These are phyloP conservation scores for Fusarium sterilihyphosum DNA, from an alignment of 2,329 filamentous ascomycete species.

Conservation along the genomic window DNA sequence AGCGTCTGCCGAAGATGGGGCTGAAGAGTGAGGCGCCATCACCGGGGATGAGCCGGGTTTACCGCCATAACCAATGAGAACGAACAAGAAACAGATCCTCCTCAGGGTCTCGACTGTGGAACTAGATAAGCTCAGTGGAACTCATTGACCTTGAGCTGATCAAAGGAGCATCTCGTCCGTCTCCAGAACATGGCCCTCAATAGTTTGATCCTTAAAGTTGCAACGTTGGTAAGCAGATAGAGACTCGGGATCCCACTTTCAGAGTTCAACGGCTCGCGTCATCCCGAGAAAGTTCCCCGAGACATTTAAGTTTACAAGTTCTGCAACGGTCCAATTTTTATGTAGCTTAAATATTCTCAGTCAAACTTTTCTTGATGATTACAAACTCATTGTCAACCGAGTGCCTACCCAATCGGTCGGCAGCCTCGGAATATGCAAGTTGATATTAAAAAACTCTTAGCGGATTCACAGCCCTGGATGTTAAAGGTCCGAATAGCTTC, in stretches of 20 bases:
- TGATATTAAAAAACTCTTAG: background rate
- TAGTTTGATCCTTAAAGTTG: background rate
- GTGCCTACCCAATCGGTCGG: background rate
- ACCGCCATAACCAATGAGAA: background rate
- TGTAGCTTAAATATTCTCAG: background rate
- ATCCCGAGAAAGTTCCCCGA: background rate
- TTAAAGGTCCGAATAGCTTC: conserved; percentile 23
- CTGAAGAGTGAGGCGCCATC: background rate
- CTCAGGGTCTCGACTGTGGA: conserved; percentile 2
- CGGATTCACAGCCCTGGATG: background rate
- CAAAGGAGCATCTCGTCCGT: background rate
- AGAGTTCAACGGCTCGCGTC: background rate
- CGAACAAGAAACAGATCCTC: background rate
- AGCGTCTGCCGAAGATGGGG: background rate
- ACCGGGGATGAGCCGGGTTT: background rate
- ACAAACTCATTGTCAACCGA: background rate
- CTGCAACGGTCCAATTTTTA: background rate
- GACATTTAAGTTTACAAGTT: background rate
- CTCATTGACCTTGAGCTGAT: background rate
- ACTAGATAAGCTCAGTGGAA: conserved; percentile 25
- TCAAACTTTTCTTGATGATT: background rate
- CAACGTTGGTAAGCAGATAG: background rate
- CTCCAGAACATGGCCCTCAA: background rate
- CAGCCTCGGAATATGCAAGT: background rate
- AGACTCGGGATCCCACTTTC: background rate